Base-by-base conservation (phyloP, 129 eudicot species). In the Helianthus tuberosus region DNA sequence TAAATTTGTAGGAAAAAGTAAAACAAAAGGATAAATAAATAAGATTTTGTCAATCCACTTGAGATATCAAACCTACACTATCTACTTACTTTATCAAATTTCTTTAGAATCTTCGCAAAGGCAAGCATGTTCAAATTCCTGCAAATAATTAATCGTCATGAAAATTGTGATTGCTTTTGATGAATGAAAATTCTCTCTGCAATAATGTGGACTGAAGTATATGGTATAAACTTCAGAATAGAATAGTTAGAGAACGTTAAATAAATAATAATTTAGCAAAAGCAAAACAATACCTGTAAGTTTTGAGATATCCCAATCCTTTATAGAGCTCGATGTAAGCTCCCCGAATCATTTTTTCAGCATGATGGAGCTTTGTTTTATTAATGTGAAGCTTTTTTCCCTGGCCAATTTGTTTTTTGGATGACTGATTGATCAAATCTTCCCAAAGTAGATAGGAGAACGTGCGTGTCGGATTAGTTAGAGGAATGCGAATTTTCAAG, bases 101-200 rank as follows among this genome's bases (percentile, higher is more conserved):
- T 95, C 93, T 95, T 95, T 80, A 95, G 86, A 79, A 95, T 95
- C 84, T 95, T 95, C 7, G 80, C 89, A 55, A 95, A 95, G 58
- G 99, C 99, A 69, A 91, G 99, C 99, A 95, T 87, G 97, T 95
- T 95, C 85, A 95, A 81, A 81, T 91, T 87, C 97, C 99, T 95
- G 84, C 50, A 36, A 79, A 55, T 49, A 7, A 11, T 53, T 50
- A 72, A 20, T 46, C 6, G 68, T 29, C 38, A n/a, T 27, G 38
- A 51, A n/a, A 5, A 54, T 23, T 15, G 6, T 62, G 62, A 15
- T 70, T n/a, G 17, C 17, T 62, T 49, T 14, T 20, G 1, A 49
- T 49, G 62, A 46, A 59, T 38, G 6, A 76, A 75, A 38, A 75
- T 51, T 64, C 54, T 36, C 29, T 38, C 3, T 51, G 15, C 17